A percentile compares a stretch with the other conserved stretches of the same genome.
These are phyloP conservation scores for Penicillium italicum DNA, from an alignment of 2,329 filamentous ascomycete genomes.

Conservation along the genomic window DNA sequence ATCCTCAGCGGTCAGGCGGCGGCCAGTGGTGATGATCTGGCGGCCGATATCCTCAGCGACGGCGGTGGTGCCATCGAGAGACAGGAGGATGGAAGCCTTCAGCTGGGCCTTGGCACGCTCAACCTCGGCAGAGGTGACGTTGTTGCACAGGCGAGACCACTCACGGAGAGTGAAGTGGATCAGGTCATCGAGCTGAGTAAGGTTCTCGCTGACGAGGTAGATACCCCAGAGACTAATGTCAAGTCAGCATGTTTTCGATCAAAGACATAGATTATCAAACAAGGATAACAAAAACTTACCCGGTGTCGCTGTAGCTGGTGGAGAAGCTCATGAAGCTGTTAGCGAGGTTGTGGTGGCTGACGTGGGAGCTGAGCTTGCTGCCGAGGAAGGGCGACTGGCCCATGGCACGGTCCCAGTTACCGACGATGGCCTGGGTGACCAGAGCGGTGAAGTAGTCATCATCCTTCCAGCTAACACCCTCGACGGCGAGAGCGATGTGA, in stretches of 20 bases:
- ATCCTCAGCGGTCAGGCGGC: conserved; percentile 84
- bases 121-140: conserved; percentile 83
- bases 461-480: conserved; percentile 99
- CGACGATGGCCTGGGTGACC: conserved; percentile 96
- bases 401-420: conserved; percentile 99
- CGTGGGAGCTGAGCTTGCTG: conserved; percentile 93
- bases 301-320: conserved; percentile 98
- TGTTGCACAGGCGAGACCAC: conserved; percentile 91
- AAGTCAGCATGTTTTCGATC: conserved; percentile 22
- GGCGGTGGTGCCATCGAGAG: conserved; percentile 94
- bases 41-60: conserved; percentile 97
- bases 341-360: conserved; percentile 91
- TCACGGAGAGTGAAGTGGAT: conserved; percentile 98
- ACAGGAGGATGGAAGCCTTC: conserved; percentile 96
- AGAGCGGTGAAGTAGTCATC: conserved; percentile 98
- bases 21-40: conserved; percentile 96
- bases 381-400: conserved; percentile 96
- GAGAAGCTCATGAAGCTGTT: conserved; percentile 99
- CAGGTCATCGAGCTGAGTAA: conserved; percentile 84
- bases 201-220: conserved; percentile 91
- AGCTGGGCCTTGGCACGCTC: conserved; percentile 99
- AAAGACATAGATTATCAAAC: neutral
- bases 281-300: conserved; percentile 59
- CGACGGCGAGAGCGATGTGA: conserved; percentile 96
- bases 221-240: conserved; percentile 89